phyloP scores from a whole-genome alignment of 306 rosid genomes.

The Coriaria nepalensis region DNA sequence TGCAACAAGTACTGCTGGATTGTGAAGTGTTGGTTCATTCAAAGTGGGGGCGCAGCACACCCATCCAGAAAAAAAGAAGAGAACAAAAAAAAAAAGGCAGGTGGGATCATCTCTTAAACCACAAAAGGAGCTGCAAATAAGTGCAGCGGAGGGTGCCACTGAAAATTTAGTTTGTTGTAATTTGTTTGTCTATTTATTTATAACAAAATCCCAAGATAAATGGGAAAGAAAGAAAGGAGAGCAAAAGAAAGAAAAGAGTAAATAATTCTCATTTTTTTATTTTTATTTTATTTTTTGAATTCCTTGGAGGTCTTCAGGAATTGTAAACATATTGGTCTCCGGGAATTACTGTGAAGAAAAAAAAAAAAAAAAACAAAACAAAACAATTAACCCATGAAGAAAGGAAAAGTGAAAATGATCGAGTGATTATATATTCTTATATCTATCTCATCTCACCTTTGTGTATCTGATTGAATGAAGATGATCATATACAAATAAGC shows the following conservation, averaged over 20 bases:
- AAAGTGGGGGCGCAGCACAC: constrained; percentile 60
- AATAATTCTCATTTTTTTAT: constrained; percentile 9
- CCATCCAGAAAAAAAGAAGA: constrained; percentile 16
- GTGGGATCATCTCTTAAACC: constrained; percentile 22
- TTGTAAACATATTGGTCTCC: constrained; percentile 77
- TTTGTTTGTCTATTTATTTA: constrained; percentile 28
- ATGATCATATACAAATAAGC: too few species aligned
- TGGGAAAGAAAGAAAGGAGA: background rate
- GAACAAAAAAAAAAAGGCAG: too few species aligned
- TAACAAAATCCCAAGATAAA: constrained; percentile 26
- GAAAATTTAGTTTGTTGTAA: constrained; percentile 21
- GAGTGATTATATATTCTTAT: background rate
- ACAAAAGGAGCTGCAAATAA: constrained; percentile 32
- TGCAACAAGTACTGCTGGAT: constrained; percentile 19
- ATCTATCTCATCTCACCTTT: background rate
- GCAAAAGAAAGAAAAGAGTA: constrained; percentile 5
- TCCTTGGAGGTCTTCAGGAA: constrained; percentile 46
- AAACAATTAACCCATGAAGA: too few species aligned
- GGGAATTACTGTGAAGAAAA: constrained; percentile 37
- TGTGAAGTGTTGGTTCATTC: constrained; percentile 62
- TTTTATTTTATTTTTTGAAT: constrained; percentile 18
- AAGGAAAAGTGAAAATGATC: constrained; percentile 10
- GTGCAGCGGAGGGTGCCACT: constrained; percentile 50
- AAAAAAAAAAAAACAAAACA: constrained; percentile 1
- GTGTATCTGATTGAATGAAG: background rate